Conservation (phyloP, 805 yeast genomes). For the Saturnispora ahearnii region DNA sequence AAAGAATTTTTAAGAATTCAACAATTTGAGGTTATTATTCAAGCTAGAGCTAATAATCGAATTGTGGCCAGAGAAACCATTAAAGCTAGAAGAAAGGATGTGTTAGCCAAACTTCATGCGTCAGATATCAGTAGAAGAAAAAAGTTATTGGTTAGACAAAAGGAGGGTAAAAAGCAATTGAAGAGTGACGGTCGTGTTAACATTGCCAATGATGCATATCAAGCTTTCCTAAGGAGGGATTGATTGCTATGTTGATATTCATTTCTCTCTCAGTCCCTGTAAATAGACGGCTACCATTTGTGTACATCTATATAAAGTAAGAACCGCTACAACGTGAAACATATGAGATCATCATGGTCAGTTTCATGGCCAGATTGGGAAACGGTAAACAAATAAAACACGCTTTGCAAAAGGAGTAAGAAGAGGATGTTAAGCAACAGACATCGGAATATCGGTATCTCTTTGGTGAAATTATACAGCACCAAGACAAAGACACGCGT, state of each 20-base stretch:
- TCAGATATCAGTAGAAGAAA: conserved; percentile 86
- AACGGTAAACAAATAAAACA: neutral
- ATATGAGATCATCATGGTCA: neutral
- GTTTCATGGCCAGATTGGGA: neutral
- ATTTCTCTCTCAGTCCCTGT: neutral
- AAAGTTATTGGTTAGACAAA: conserved; percentile 78
- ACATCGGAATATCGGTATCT: neutral
- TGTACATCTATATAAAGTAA: neutral
- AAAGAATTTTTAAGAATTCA: conserved; percentile 74
- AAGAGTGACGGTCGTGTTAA: conserved; percentile 69
- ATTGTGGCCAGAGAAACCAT: conserved; percentile 88
- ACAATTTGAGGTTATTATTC: conserved; percentile 86
- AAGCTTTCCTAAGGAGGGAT: conserved; percentile 56
- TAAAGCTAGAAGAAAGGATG: conserved; percentile 90
- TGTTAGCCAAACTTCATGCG: conserved; percentile 87
- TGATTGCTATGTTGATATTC: conserved; percentile 3
- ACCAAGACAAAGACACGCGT: no score
- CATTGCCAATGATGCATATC: conserved; percentile 81
- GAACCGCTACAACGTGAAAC: neutral
- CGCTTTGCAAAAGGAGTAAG: neutral
- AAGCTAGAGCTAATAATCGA: conserved; percentile 73
- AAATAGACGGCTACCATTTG: neutral
- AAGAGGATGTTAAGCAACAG: neutral
- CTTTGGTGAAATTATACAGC: no score
- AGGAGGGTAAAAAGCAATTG: conserved; percentile 86